These are phyloP conservation scores for Pochonia chlamydosporia DNA, from an alignment of 2,329 filamentous ascomycete species.

Conservation along the genomic window DNA sequence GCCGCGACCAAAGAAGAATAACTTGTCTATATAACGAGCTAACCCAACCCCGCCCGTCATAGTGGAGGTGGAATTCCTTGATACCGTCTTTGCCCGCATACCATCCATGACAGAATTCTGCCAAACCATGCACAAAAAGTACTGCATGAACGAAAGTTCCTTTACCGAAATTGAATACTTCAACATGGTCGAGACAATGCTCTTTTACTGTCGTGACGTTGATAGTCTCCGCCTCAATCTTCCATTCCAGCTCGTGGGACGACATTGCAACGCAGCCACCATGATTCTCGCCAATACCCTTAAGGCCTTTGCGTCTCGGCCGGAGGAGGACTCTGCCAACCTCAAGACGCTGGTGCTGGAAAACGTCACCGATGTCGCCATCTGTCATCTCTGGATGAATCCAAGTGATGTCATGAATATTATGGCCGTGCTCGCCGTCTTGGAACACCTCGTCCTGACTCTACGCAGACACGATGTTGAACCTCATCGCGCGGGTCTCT, in stretches of 20 bases:
- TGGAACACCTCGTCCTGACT: conserved; percentile 41
- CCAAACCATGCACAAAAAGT: conserved; percentile 34
- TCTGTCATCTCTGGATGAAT: conserved; percentile 45
- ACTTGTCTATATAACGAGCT: too few species aligned
- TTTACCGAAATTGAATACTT: conserved; percentile 46
- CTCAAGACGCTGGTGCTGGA: conserved; percentile 44
- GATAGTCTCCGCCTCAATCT: conserved; percentile 43
- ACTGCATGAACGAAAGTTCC: conserved; percentile 41
- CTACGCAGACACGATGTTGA: conserved; percentile 38
- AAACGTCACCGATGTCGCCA: conserved; percentile 41
- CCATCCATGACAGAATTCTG: conserved; percentile 41
- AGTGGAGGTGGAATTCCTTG: conserved; percentile 46
- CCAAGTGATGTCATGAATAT: conserved; percentile 45
- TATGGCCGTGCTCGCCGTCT: conserved; percentile 31
- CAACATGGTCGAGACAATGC: conserved; percentile 31
- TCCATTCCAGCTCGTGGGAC: conserved; percentile 44
- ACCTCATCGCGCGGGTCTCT: conserved; percentile 26
- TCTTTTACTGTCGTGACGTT: conserved; percentile 38
- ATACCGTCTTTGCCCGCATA: conserved; percentile 38
- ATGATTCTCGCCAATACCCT: conserved; percentile 48
- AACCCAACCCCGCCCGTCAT: conserved; percentile 7
- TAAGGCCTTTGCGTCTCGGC: conserved; percentile 39
- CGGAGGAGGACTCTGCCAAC: conserved; percentile 35
- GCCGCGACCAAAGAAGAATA: too few species aligned
- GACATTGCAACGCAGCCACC: conserved; percentile 39